Evolutionary conservation across 345 rosid genomes (phyloP), one percentile per base, ranked within the genome.

Genomic region (Orychophragmus violaceus): DNA sequence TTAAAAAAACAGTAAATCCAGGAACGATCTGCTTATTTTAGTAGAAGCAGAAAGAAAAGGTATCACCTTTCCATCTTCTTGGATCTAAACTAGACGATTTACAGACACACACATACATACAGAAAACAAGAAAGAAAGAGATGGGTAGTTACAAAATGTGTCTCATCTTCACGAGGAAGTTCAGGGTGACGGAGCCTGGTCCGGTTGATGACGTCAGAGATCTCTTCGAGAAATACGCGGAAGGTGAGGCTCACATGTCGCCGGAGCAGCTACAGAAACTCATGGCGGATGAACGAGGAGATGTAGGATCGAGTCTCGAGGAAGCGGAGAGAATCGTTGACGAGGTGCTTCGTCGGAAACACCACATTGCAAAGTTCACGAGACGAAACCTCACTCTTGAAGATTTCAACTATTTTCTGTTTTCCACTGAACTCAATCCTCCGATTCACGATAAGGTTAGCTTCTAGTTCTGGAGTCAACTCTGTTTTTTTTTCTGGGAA

Each of bases 81-180:
- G 68, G 77, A 74, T 74, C 77, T 66, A 32, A 66, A 52, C 66
- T 57, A 0, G 52, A 64, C 51, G 51, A 53, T 44, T 23, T 10
- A 66, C 14, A 62, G 5, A 17, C 1, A 48, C 56, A 50, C 22
- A 50, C 8, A 52, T 19, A 53, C 24, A 42, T 3, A 51, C 17
- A 51, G 25, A 2, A 19, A 1, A 42, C 52, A 19, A 52, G 39
- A 32, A 8, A 48, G 19, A 51, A 8, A 57, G 56, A 62, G 13
- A 87, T 87, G 90, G 88, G 88, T 46, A 86, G 74, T 71, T 93
- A 86, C 61, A 82, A 83, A 66, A 68, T 84, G 73, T 93, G 96
- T 60, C 32, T 83, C 46, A 80, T 87, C 74, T 93, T 90, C 78
- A 85, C 78, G 2, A 75, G 94, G 78, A 87, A 74, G 83, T 90